These are phyloP conservation scores for Candida oleophila DNA, from an alignment of 805 yeast genomes.

Conservation along the genomic window DNA sequence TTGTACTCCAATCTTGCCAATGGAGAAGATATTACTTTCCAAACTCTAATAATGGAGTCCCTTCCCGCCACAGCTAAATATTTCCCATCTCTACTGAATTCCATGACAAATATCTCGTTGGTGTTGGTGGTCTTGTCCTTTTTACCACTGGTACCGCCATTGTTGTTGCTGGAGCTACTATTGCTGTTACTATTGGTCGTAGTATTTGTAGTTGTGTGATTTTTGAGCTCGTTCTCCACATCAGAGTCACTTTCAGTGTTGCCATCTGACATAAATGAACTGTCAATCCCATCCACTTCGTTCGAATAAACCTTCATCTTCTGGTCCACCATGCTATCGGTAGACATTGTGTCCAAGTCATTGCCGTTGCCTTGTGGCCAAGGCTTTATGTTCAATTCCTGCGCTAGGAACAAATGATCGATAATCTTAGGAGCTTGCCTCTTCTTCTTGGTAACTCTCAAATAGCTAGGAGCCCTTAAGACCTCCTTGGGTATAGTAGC, in stretches of 20 bases:
- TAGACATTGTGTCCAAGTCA: neutral
- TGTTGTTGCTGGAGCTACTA: neutral
- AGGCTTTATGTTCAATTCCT: constrained; percentile 46
- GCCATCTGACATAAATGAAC: constrained; percentile 6
- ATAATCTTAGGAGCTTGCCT: constrained; percentile 46
- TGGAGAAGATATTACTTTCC: constrained; percentile 79
- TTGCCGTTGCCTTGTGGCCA: neutral
- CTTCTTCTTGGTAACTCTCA: constrained; percentile 48
- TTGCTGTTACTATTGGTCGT: neutral
- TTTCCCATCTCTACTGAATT: constrained; percentile 78
- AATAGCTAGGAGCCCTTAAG: constrained; percentile 53
- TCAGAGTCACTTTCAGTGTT: constrained; percentile 8
- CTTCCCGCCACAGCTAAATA: constrained; percentile 84
- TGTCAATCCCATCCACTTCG: neutral
- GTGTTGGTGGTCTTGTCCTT: constrained; percentile 9
- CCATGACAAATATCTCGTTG: constrained; percentile 68
- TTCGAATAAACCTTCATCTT: no score
- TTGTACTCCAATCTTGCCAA: constrained; percentile 57
- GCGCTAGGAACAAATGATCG: constrained; percentile 61
- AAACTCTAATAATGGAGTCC: constrained; percentile 63
- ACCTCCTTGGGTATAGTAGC: constrained; percentile 34
- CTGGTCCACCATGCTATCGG: neutral
- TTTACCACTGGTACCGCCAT: neutral
- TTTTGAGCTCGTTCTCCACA: neutral
- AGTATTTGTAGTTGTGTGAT: neutral